Evolutionary conservation across 164 flowering plant species (phyloP).

Genomic region (Warburgia ugandensis): DNA sequence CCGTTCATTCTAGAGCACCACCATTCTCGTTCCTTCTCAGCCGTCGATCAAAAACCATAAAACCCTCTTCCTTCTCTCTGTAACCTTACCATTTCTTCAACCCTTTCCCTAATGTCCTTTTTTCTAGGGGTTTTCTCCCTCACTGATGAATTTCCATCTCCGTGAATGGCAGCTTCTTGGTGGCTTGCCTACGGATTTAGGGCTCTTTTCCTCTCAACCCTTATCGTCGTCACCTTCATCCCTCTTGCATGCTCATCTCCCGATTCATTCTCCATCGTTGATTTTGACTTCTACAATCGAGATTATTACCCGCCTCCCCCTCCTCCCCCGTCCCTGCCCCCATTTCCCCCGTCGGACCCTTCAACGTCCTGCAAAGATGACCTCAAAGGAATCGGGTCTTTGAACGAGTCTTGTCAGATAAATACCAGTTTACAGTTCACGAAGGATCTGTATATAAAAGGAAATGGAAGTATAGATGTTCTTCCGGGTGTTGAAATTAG

Average conservation of each 20-base stretch:
- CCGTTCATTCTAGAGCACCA: background rate
- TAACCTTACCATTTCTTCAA: background rate
- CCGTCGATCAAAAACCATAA: background rate
- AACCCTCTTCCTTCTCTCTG: background rate
- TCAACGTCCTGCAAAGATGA: constrained; percentile 47
- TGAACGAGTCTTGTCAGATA: constrained; percentile 48
- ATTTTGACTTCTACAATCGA: constrained; percentile 15
- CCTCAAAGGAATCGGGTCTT: constrained; percentile 59
- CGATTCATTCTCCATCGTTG: constrained; percentile 26
- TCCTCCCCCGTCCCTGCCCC: constrained; percentile 8
- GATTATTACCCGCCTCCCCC: constrained; percentile 69
- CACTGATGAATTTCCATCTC: background rate
- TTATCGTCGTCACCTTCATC: background rate
- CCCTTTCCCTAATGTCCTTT: background rate
- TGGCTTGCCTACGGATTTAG: background rate
- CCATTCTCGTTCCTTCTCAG: background rate
- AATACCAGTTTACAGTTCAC: constrained; percentile 32
- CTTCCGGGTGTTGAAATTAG: constrained; percentile 41
- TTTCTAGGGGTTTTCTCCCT: background rate
- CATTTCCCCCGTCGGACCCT: constrained; percentile 45
- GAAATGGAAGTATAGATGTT: constrained; percentile 48
- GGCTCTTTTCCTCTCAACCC: constrained; percentile 6
- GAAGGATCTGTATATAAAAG: constrained; percentile 47
- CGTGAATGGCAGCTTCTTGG: constrained; percentile 1
- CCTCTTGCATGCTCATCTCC: too few relatives aligned